A percentile compares a stretch with the other conserved stretches of the same genome.
These are phyloP conservation scores for Panaeolus cyanescens DNA, from an alignment of 768 basidiomycete species.

Conservation along the genomic window DNA sequence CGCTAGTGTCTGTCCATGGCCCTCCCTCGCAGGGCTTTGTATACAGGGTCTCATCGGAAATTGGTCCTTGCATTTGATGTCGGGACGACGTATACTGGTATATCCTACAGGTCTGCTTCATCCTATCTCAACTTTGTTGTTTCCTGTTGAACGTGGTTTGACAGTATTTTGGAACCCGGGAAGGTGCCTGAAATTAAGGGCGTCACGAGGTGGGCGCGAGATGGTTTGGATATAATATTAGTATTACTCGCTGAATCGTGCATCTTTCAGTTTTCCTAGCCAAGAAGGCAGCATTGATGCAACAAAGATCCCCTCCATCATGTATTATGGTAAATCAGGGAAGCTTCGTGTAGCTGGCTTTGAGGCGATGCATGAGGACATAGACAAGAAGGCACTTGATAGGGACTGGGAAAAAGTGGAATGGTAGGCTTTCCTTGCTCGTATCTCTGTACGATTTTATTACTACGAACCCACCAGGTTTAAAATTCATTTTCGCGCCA, in stretches of 20 bases:
- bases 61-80: background rate
- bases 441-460: too few species aligned
- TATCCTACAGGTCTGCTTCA: background rate
- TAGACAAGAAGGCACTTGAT: conserved; percentile 39
- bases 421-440: conserved; percentile 39
- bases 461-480: too few species aligned
- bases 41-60: background rate
- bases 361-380: conserved; percentile 41
- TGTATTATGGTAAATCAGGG: conserved; percentile 45
- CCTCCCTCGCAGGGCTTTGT: background rate
- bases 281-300: conserved; percentile 45
- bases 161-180: conserved; percentile 33
- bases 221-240: conserved; percentile 19
- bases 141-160: background rate
- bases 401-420: conserved; percentile 49
- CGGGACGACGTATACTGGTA: background rate
- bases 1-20: too few species aligned
- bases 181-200: conserved; percentile 33
- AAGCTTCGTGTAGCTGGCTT: conserved; percentile 44
- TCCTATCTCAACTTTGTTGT: too few species aligned
- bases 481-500: conserved; percentile 34
- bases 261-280: conserved; percentile 43
- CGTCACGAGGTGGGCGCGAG: conserved; percentile 32
- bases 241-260: conserved; percentile 13
- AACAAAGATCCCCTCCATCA: conserved; percentile 31